These are phyloP conservation scores for Penicillium sp. DNA, from an alignment of 2,329 filamentous ascomycete species.

Conservation along the genomic window DNA sequence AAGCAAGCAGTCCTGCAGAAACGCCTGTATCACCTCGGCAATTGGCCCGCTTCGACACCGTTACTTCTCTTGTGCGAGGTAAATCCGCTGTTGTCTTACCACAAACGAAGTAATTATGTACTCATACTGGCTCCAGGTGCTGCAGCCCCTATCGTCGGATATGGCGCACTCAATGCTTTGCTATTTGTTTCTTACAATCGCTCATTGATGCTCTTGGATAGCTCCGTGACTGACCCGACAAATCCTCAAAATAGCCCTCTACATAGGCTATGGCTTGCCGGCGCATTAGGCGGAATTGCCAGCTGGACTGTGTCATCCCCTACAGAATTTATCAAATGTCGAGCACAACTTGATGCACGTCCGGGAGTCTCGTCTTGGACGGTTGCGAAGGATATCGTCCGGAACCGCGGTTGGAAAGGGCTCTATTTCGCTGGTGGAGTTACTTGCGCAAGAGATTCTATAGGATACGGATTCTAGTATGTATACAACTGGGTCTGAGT, in stretches of 20 bases:
- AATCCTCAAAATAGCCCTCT: conserved; percentile 56
- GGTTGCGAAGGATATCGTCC: conserved; percentile 67
- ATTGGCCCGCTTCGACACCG: conserved; percentile 40
- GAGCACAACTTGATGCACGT: conserved; percentile 69
- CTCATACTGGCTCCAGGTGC: conserved; percentile 59
- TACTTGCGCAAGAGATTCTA: conserved; percentile 80
- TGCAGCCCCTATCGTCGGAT: conserved; percentile 84
- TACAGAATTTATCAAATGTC: conserved; percentile 89
- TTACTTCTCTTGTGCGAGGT: conserved; percentile 47
- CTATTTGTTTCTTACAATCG: conserved; percentile 92
- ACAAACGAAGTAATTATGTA: not conserved
- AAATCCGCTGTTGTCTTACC: conserved; percentile 11
- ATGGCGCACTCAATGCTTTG: conserved; percentile 87
- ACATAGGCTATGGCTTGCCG: conserved; percentile 76
- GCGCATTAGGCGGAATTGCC: conserved; percentile 79
- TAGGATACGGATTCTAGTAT: conserved; percentile 95
- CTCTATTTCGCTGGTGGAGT: conserved; percentile 81
- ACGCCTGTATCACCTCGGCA: conserved; percentile 29
- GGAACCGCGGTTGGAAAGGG: conserved; percentile 65
- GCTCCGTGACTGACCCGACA: conserved; percentile 48
- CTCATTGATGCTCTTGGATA: conserved; percentile 67
- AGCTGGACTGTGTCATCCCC: conserved; percentile 87
- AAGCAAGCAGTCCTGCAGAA: conserved; percentile 60
- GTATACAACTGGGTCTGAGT: conserved; percentile 30
- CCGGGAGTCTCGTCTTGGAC: conserved; percentile 62